Base-by-base conservation (phyloP, 108 stramenopile species). In the Cyclotella cryptica region DNA sequence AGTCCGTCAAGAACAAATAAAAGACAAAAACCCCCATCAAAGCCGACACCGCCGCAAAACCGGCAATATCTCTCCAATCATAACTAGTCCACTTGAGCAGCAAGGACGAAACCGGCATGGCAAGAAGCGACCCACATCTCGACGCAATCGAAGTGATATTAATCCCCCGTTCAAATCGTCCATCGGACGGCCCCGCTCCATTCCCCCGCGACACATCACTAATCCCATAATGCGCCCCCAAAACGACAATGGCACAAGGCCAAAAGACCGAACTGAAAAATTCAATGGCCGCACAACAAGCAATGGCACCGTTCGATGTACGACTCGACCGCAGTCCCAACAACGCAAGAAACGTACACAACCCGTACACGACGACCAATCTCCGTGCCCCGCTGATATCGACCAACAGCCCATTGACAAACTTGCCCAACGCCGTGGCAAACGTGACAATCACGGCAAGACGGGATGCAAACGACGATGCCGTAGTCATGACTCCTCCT, bases 361-460 rank as follows among this genome's bases (percentile, higher is more conserved):
- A 43, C 19, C 86, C 70, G 73, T 88, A 90, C 5, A 84, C 22
- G 8, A 80, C 64, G 6, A 84, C 70, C 2, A 90, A 77, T 73
- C 91, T 72, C 49, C 93, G 59, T 18, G 93, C 93, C 93, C n/a
- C 91, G 27, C 81, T 66, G 11, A 94, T 65, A 84, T 94, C 93
- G 14, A 86, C 87, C 10, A 90, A 72, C 1, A 84, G 84, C 14
- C 91, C 91, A 78, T 89, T 90, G 42, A 94, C 49, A 66, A 94
- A 88, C 65, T 94, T 94, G 22, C 93, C 93, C 40, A 84, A 83
- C 8, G 93, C 88, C 43, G 88, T 84, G 4, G 85, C 88, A 58
- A 89, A 63, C n/a, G 90, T 88, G 3, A 88, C 89, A 43, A 85
- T 77, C 1, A 88, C 72, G 27, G 90, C 87, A 26, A 87, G 86